A percentile compares a stretch with the other conserved stretches of the same genome.
Conservation (phyloP, 2,329 filamentous ascomycete species). For the Colletotrichum acutatum region DNA sequence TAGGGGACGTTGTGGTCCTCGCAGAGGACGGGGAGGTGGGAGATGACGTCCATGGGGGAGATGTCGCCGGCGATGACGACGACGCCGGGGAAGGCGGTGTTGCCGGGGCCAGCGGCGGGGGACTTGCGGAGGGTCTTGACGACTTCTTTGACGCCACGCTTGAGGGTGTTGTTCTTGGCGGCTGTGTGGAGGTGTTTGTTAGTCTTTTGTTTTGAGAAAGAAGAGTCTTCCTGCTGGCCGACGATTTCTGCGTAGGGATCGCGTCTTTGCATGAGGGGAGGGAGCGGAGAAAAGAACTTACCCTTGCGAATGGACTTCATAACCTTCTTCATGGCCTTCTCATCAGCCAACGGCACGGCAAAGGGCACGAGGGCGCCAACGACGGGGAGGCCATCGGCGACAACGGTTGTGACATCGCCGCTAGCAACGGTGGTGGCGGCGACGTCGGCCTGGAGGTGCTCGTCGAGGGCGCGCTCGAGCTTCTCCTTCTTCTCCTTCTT, state of each 20-base stretch:
- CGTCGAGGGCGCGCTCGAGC: conserved; percentile 72
- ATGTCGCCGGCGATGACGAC: conserved; percentile 97
- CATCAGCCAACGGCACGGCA: conserved; percentile 82
- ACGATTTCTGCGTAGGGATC: too few relatives aligned
- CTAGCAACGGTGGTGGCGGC: conserved; percentile 55
- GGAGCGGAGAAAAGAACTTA: conserved; percentile 45
- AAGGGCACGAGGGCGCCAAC: conserved; percentile 81
- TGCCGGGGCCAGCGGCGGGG: conserved; percentile 72
- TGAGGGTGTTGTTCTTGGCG: conserved; percentile 93
- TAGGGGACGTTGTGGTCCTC: conserved; percentile 98
- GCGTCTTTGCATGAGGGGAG: background rate
- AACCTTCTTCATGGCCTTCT: conserved; percentile 76
- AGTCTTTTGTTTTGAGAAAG: conserved; percentile 16
- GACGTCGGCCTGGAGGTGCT: conserved; percentile 69
- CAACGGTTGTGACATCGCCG: conserved; percentile 48
- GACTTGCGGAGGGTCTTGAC: conserved; percentile 98
- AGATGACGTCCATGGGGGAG: conserved; percentile 98
- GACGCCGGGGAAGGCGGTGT: conserved; percentile 74
- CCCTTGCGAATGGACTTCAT: conserved; percentile 68
- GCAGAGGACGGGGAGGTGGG: conserved; percentile 96
- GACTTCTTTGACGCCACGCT: conserved; percentile 98
- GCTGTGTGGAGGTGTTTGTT: conserved; percentile 62
- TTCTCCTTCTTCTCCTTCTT: conserved; percentile 73
- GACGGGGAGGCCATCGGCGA: conserved; percentile 47
- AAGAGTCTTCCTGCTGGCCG: too few relatives aligned